Evolutionary conservation across 2,329 filamentous ascomycete genomes (phyloP).

Genomic region (Dactylonectria macrodidyma): DNA sequence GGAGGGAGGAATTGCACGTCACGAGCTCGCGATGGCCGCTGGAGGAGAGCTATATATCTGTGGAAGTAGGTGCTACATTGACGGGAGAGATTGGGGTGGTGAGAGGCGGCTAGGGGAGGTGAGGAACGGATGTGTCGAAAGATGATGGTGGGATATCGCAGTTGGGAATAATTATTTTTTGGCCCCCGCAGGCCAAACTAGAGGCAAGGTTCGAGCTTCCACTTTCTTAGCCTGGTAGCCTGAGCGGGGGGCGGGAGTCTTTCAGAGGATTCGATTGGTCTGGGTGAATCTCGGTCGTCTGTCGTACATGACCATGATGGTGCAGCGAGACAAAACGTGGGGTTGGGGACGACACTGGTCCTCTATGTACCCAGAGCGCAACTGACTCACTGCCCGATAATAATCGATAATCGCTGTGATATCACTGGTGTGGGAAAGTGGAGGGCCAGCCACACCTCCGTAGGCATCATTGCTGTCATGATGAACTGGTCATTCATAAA

Average conservation of each 20-base stretch:
- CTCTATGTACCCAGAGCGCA: constrained; percentile 13
- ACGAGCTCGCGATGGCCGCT: constrained; percentile 18
- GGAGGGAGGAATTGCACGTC: constrained; percentile 13
- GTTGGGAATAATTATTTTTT: constrained; percentile 48
- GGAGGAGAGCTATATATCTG: constrained; percentile 11
- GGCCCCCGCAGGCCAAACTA: constrained; percentile 40
- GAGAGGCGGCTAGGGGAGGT: constrained; percentile 10
- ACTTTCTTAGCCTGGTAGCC: constrained; percentile 23
- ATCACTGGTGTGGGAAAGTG: constrained; percentile 16
- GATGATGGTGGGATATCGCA: constrained; percentile 32
- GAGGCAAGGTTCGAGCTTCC: constrained; percentile 15
- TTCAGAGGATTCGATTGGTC: constrained; percentile 23
- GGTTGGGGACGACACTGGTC: constrained; percentile 26
- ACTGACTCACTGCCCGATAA: no score
- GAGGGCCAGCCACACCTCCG: neutral
- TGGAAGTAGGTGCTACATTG: constrained; percentile 46
- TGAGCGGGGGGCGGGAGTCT: constrained; percentile 9
- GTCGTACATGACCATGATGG: neutral
- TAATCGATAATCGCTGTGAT: neutral
- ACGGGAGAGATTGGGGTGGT: constrained; percentile 34
- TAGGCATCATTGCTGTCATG: no score
- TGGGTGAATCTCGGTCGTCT: constrained; percentile 25
- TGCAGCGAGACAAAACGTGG: constrained; percentile 24
- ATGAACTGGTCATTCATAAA: neutral
- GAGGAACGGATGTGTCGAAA: constrained; percentile 11